phyloP scores from a whole-genome alignment of 805 yeast genomes.

The Saccharomycopsis sp. region DNA sequence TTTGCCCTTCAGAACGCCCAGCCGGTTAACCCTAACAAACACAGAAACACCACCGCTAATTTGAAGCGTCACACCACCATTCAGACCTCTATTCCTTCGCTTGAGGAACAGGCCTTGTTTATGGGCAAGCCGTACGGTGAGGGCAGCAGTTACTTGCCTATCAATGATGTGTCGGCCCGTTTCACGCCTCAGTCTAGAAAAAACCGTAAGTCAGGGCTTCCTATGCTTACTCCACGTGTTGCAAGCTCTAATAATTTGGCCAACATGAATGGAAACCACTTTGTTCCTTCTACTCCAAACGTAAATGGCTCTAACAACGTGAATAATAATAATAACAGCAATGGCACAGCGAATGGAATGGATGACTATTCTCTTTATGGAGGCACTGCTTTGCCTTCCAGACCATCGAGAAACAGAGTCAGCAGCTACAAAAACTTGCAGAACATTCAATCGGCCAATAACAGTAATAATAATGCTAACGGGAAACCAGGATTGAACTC shows the following conservation, averaged over 20 bases:
- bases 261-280: conserved; percentile 5
- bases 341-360: conserved; percentile 1
- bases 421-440: conserved; percentile 14
- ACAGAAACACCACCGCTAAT: not conserved
- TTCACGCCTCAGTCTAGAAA: conserved; percentile 37
- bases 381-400: conserved; percentile 9
- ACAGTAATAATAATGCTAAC: not conserved
- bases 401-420: conserved; percentile 11
- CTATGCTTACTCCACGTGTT: conserved; percentile 13
- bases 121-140: conserved; percentile 21
- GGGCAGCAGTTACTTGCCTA: conserved; percentile 24
- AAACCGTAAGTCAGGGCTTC: conserved; percentile 34
- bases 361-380: conserved; percentile 19
- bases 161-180: conserved; percentile 24
- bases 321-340: not conserved
- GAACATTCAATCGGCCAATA: not conserved
- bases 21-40: not conserved
- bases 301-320: not conserved
- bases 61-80: conserved; percentile 27
- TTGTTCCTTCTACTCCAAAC: not conserved
- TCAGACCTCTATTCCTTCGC: conserved; percentile 23
- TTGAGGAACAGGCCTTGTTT: conserved; percentile 25
- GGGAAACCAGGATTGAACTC: conserved; percentile 2
- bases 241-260: conserved; percentile 11
- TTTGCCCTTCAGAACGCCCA: not conserved